Percentiles rank a stretch among this genome's conserved stretches.
Conservation (phyloP, 257 asterid species). For the Rhazya stricta region DNA sequence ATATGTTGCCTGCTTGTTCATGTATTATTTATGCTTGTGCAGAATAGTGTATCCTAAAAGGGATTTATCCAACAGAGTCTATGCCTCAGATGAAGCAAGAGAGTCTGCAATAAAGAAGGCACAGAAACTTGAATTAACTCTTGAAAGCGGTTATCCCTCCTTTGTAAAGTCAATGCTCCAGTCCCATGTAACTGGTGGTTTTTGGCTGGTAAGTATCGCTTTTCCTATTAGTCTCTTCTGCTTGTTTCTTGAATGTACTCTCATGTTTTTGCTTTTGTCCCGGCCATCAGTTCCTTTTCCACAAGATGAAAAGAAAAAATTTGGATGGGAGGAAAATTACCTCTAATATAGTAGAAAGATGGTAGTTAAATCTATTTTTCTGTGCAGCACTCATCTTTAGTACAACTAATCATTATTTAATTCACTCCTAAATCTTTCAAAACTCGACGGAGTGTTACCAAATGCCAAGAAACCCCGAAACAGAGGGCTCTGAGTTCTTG, state of each 20-base stretch:
- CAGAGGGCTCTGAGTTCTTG: not conserved
- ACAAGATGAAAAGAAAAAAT: not conserved
- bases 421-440: not conserved
- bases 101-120: conserved; percentile 55
- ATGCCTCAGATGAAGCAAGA: conserved; percentile 76
- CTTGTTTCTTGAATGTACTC: not conserved
- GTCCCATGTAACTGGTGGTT: conserved; percentile 94
- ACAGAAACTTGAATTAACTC: conserved; percentile 46
- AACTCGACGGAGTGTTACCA: not conserved
- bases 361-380: not conserved
- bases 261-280: not conserved
- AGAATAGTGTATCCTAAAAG: conserved; percentile 45
- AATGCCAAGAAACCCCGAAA: not conserved
- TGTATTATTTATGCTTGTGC: conserved; percentile 3
- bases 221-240: not conserved
- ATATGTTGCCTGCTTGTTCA: not conserved
- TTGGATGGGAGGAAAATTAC: not conserved
- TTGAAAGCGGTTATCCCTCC: conserved; percentile 45
- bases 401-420: not conserved
- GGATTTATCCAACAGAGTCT: conserved; percentile 46
- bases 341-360: not conserved
- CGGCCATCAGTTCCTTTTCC: not conserved
- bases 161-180: conserved; percentile 83
- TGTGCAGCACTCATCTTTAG: not conserved
- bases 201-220: conserved; percentile 72